phyloP scores from a whole-genome alignment of 2,329 filamentous ascomycete species.

The Rugonectria rugulosa region DNA sequence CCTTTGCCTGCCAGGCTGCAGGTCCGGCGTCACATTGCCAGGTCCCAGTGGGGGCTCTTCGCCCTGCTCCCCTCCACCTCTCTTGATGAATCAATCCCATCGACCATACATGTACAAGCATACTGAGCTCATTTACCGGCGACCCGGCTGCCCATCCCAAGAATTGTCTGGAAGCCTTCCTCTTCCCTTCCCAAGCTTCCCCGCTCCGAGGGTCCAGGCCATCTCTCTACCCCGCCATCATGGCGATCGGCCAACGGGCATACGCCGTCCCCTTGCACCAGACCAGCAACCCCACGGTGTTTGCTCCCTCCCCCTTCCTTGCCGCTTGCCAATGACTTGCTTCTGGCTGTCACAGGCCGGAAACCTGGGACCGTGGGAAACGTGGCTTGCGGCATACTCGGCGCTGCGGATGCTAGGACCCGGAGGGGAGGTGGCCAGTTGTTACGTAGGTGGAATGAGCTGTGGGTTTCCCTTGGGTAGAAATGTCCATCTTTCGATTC shows the following conservation, averaged over 20 bases:
- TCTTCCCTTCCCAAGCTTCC: too few species aligned
- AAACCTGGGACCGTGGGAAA: constrained; percentile 19
- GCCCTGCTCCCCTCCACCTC: too few species aligned
- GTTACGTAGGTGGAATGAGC: constrained; percentile 19
- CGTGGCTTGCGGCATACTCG: constrained; percentile 24
- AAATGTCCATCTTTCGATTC: not conserved
- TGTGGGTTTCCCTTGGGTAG: not conserved
- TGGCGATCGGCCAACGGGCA: constrained; percentile 17
- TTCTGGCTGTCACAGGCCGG: constrained; percentile 25
- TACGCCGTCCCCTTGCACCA: too few species aligned
- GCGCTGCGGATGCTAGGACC: constrained; percentile 30
- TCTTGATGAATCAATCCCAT: not conserved
- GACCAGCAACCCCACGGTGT: too few species aligned
- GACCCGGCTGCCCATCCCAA: constrained; percentile 8
- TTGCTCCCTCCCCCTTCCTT: too few species aligned
- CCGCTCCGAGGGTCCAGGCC: constrained; percentile 9
- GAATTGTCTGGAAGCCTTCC: not conserved
- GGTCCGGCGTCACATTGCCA: constrained; percentile 2
- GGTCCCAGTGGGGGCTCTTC: constrained; percentile 7
- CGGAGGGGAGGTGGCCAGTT: not conserved
- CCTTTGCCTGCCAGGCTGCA: constrained; percentile 31
- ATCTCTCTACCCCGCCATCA: constrained; percentile 34
- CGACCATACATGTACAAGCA: not conserved
- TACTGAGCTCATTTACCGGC: constrained; percentile 19
- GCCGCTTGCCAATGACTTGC: not conserved